Base-by-base conservation (phyloP, 345 rosid genomes). In the Cardiospermum halicacabum region DNA sequence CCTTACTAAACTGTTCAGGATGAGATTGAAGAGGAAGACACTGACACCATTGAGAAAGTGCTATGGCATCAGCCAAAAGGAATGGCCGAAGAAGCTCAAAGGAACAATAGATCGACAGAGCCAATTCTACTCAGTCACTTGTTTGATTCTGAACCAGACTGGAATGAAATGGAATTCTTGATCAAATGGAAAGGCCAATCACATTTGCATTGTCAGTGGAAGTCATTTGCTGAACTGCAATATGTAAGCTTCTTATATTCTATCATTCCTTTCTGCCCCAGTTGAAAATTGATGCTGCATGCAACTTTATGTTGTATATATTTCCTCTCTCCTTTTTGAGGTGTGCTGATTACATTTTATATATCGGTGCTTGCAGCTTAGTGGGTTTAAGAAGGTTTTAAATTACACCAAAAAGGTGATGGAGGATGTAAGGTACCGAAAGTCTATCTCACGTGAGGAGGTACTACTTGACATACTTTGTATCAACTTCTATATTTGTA, bases 151-250 rank as follows among this genome's bases (percentile, higher is more conserved):
- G 89, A 79, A 66, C 84, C 87, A 49, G 92, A 91, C 77, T 95
- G 96, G 97, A 82, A 86, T 70, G 85, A 87, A 39, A 84, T 89
- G 80, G 99, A 91, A 75, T 91, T 91, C 77, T 74, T 91, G 72
- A 91, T 95, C 64, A 95, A 95, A 81, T 95, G 97, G 99, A 95
- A 95, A 75, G 97, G 97, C 77, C 97, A 87, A 84, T 95, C 99
- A 25, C 99, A 95, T 71, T 80, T 95, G 77, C 99, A 95, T 65
- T 95, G 96, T 71, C 96, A 85, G 78, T 95, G 99, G 99, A 95
- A 91, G 75, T 76, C 92, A 30, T 73, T 89, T 64, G 63, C 76
- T 43, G 92, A 95, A 60, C 73, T 95, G 61, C 99, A 95, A 79
- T 86, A 85, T 85, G 99, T 95, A 85, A 65, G 86, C 28, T 12